A percentile compares a stretch with the other conserved stretches of the same genome.
These are phyloP conservation scores for Globisporangium cederbergense DNA, from an alignment of 352 stramenopile species.

Conservation along the genomic window DNA sequence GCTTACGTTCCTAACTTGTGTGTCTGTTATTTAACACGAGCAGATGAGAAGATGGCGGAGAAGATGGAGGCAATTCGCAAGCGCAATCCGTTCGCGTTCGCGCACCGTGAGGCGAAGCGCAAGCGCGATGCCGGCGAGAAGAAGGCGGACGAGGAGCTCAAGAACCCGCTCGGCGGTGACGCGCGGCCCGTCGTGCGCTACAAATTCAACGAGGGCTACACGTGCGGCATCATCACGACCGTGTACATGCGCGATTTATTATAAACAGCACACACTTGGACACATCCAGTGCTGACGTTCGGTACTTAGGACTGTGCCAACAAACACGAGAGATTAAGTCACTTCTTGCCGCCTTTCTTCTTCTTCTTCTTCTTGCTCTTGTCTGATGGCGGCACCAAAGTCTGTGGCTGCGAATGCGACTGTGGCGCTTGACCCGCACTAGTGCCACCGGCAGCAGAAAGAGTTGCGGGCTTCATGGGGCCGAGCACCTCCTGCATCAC, in stretches of 20 bases:
- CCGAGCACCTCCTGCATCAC: conserved; percentile 67
- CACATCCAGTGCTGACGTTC: not conserved
- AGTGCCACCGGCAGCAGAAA: not conserved
- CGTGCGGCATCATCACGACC: conserved; percentile 84
- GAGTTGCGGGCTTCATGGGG: conserved; percentile 31
- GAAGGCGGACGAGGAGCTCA: conserved; percentile 27
- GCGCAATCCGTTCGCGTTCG: conserved; percentile 78
- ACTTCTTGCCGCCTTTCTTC: conserved; percentile 40
- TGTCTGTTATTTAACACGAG: conserved; percentile 6
- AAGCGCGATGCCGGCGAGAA: conserved; percentile 57
- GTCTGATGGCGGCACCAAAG: conserved; percentile 2
- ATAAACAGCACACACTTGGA: conserved; percentile 20
- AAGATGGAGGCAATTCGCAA: conserved; percentile 63
- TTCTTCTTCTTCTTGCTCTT: conserved; percentile 44
- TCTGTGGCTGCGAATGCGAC: too few species aligned
- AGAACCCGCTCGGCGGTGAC: conserved; percentile 15
- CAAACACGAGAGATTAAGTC: not conserved
- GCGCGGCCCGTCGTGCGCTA: conserved; percentile 63
- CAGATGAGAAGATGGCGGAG: conserved; percentile 54
- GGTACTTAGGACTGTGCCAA: not conserved
- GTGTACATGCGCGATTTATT: conserved; percentile 88
- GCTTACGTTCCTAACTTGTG: not conserved
- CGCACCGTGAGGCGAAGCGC: conserved; percentile 75
- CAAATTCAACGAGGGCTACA: conserved; percentile 91
- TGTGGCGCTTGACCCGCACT: conserved; percentile 5